Evolutionary conservation across 371 early-diverging fungal genomes (phyloP).

Genomic region (Synchytrium microbalum): DNA sequence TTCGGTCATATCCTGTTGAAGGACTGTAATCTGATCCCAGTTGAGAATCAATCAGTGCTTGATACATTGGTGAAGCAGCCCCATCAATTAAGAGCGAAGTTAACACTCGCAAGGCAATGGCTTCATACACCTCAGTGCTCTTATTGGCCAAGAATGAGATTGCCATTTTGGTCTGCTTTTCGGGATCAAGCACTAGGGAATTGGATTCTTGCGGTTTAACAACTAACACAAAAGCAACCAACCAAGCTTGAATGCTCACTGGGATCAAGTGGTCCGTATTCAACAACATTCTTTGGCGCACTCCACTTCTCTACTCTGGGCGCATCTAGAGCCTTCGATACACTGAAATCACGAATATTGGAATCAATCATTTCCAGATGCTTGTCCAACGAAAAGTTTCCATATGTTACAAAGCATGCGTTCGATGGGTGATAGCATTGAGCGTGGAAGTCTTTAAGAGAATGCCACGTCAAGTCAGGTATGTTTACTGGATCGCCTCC

Average conservation of each 20-base stretch:
- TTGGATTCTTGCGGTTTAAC: background rate
- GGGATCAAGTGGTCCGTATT: conserved; percentile 69
- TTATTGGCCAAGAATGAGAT: conserved; percentile 69
- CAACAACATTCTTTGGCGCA: conserved; percentile 38
- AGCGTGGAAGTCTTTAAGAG: conserved; percentile 73
- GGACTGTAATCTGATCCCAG: conserved; percentile 88
- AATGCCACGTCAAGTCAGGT: conserved; percentile 75
- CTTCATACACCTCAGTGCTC: conserved; percentile 64
- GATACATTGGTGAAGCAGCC: conserved; percentile 86
- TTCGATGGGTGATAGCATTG: conserved; percentile 86
- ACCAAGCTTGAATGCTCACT: conserved; percentile 33
- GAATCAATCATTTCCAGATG: conserved; percentile 62
- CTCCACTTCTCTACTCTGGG: conserved; percentile 18
- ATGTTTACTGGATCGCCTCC: conserved; percentile 91
- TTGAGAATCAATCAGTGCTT: conserved; percentile 86
- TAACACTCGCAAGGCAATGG: conserved; percentile 72
- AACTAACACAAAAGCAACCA: conserved; percentile 8
- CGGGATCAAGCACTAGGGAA: conserved; percentile 57
- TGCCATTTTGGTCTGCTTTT: conserved; percentile 56
- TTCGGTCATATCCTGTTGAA: conserved; percentile 79
- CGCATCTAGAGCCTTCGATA: background rate
- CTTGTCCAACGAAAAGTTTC: conserved; percentile 64
- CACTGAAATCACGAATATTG: conserved; percentile 36
- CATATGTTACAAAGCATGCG: conserved; percentile 83
- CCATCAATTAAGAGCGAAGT: conserved; percentile 77